Percentiles rank a stretch among this genome's conserved stretches.
phyloP scores from a whole-genome alignment of 1,139 yeast species.

The Pneumocystis jirovecii region DNA sequence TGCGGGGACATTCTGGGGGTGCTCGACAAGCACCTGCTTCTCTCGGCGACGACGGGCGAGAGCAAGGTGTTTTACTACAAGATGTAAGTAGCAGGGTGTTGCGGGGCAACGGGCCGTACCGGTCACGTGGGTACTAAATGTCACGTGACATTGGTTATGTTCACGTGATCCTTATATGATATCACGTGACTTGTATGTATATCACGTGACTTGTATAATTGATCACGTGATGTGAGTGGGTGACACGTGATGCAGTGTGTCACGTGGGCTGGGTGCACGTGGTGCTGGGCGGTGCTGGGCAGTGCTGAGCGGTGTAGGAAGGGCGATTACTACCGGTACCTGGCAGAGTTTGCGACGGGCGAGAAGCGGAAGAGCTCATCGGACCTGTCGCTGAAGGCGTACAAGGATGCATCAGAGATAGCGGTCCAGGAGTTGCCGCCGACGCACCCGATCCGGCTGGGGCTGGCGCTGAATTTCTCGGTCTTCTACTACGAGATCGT shows the following conservation, averaged over 20 bases:
- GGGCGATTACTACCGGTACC: constrained; percentile 98
- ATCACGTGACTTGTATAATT: too few relatives aligned
- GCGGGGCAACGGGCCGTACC: too few relatives aligned
- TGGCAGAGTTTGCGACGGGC: constrained; percentile 88
- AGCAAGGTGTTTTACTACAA: constrained; percentile 95
- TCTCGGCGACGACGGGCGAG: constrained; percentile 91
- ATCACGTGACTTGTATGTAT: too few relatives aligned
- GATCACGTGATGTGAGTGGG: too few relatives aligned
- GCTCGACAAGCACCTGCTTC: constrained; percentile 75
- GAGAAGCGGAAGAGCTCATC: constrained; percentile 91
- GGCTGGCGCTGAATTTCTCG: constrained; percentile 93
- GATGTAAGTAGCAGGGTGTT: constrained; percentile 45
- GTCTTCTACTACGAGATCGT: constrained; percentile 96
- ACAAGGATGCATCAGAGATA: constrained; percentile 88
- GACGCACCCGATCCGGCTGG: constrained; percentile 96
- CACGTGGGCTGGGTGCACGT: too few relatives aligned
- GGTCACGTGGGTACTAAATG: too few relatives aligned
- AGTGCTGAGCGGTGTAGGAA: constrained; percentile 26
- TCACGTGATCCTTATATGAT: too few relatives aligned
- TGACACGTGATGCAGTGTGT: too few relatives aligned
- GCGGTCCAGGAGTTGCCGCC: constrained; percentile 96
- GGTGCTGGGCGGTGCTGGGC: too few relatives aligned
- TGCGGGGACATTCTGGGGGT: constrained; percentile 88
- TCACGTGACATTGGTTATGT: too few relatives aligned
- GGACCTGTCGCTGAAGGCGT: constrained; percentile 81